Conservation (phyloP, 148 eudicot genomes). For the Chenopodium formosanum region DNA sequence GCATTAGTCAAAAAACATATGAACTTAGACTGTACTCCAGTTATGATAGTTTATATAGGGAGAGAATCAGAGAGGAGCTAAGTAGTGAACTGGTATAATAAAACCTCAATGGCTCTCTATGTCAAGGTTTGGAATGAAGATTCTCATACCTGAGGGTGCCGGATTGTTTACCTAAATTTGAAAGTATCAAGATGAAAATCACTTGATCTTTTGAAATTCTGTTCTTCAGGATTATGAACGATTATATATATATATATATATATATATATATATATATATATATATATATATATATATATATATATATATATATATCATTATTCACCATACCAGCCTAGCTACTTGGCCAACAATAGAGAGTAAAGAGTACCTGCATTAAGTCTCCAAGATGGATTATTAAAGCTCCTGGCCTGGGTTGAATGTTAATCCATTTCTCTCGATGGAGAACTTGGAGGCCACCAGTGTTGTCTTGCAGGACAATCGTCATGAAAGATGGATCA, state of each 20-base stretch:
- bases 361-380: constrained; percentile 45
- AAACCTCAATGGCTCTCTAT: no score
- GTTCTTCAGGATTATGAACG: not conserved
- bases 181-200: no score
- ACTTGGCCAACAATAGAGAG: not conserved
- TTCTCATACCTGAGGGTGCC: not conserved
- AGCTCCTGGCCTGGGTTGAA: constrained; percentile 41
- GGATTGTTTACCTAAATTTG: not conserved
- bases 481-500: constrained; percentile 50
- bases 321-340: not conserved
- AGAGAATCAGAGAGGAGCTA: not conserved
- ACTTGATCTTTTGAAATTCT: no score
- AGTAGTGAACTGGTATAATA: not conserved
- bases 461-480: constrained; percentile 46
- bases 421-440: constrained; percentile 49
- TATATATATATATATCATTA: no score
- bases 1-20: constrained; percentile 17
- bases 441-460: constrained; percentile 56
- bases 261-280: no score
- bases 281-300: no score
- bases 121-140: no score
- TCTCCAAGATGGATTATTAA: constrained; percentile 46
- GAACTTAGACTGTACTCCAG: not conserved
- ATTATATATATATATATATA: not conserved
- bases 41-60: not conserved